Percentiles rank a stretch among this genome's conserved stretches.
These are phyloP conservation scores for Tuber umbilicatum DNA, from an alignment of 495 filamentous ascomycete species.

Conservation along the genomic window DNA sequence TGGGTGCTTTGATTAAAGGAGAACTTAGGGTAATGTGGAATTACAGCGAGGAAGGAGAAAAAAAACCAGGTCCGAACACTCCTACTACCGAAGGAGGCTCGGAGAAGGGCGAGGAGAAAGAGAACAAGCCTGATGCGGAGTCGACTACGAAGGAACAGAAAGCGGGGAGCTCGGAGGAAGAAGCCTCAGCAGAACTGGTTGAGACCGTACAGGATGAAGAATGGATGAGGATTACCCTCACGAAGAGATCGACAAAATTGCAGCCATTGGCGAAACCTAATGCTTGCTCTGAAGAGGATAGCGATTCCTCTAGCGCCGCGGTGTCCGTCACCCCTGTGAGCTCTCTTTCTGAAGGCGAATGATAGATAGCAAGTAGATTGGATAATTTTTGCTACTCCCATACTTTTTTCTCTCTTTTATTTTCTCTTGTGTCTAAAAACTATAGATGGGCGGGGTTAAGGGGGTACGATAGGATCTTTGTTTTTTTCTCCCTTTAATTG, in stretches of 20 bases:
- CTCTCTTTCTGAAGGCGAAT: not conserved
- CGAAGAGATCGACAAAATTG: constrained; percentile 8
- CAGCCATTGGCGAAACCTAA: not conserved
- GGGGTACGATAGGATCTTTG: not conserved
- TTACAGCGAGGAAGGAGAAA: constrained; percentile 63
- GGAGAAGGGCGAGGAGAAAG: constrained; percentile 22
- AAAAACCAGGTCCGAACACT: not conserved
- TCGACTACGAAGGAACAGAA: not conserved
- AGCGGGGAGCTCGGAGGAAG: constrained; percentile 1
- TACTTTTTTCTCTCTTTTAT: not conserved
- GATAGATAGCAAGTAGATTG: not conserved
- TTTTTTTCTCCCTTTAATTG: not conserved
- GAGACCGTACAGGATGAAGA: constrained; percentile 30
- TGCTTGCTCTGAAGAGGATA: not conserved
- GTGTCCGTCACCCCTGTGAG: not conserved
- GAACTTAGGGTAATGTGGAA: constrained; percentile 69
- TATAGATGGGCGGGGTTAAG: not conserved
- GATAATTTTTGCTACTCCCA: not conserved
- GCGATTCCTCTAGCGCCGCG: not conserved
- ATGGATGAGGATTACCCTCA: constrained; percentile 38
- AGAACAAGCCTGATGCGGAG: constrained; percentile 11
- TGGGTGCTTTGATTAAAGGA: constrained; percentile 64
- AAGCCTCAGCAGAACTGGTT: constrained; percentile 12
- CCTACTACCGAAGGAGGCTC: not conserved
- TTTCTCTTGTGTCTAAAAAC: not conserved